Percentiles rank a stretch among this genome's conserved stretches.
phyloP scores from a whole-genome alignment of 305 asterid species.

The Lippia alba region DNA sequence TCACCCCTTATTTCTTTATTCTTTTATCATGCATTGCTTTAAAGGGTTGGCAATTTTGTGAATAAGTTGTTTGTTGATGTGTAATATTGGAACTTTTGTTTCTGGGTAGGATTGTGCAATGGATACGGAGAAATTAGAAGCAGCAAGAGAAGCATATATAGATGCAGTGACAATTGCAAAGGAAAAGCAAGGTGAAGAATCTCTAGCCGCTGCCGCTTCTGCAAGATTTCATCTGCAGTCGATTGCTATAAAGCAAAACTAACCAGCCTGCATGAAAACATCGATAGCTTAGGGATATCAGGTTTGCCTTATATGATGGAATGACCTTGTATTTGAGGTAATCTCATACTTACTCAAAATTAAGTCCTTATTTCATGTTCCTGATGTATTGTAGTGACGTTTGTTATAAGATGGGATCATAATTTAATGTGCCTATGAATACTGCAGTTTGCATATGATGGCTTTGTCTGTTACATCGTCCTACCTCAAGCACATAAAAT shows the following conservation, averaged over 20 bases:
- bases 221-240: slow-evolving; percentile 83
- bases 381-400: not conserved
- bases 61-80: slow-evolving; percentile 5
- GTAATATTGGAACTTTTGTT: slow-evolving; percentile 26
- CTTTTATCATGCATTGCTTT: too few relatives aligned
- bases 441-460: not conserved
- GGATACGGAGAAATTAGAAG: slow-evolving; percentile 71
- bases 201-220: slow-evolving; percentile 74
- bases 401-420: slow-evolving; percentile 20
- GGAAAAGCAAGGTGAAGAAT: slow-evolving; percentile 74
- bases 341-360: slow-evolving; percentile 22
- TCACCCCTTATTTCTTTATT: too few relatives aligned
- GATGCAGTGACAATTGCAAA: slow-evolving; percentile 76
- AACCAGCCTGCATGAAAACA: slow-evolving; percentile 5
- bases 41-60: not conserved
- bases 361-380: slow-evolving; percentile 7
- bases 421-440: slow-evolving; percentile 10
- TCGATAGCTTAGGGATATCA: slow-evolving; percentile 18
- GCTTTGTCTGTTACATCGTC: not conserved
- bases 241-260: slow-evolving; percentile 47
- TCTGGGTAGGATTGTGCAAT: slow-evolving; percentile 56
- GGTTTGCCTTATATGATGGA: slow-evolving; percentile 28
- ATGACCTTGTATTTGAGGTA: slow-evolving; percentile 25
- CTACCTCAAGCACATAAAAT: too few relatives aligned
- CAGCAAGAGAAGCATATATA: slow-evolving; percentile 78